Conservation (phyloP, 140 eudicot genomes). For the Flaveria floridana region DNA sequence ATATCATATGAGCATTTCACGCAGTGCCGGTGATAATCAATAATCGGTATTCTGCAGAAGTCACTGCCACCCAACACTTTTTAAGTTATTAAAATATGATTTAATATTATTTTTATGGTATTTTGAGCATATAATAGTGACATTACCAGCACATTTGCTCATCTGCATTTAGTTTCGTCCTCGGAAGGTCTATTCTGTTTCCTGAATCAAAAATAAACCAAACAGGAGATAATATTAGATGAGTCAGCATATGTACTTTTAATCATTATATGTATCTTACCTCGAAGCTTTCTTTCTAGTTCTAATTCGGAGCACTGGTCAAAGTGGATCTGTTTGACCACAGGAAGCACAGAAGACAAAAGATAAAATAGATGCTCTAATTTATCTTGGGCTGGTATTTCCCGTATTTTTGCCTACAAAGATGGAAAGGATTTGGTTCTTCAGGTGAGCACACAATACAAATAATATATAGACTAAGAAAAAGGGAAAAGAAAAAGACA, state of each 20-base stretch:
- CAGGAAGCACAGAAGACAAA: conserved; percentile 84
- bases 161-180: conserved; percentile 81
- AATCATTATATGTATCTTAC: conserved; percentile 40
- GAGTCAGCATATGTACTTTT: not conserved
- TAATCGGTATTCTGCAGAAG: conserved; percentile 82
- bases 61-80: conserved; percentile 55
- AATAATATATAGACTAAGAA: not conserved
- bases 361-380: conserved; percentile 82
- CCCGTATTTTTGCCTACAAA: conserved; percentile 73
- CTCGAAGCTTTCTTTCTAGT: conserved; percentile 77
- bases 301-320: conserved; percentile 87
- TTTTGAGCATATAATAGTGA: conserved; percentile 5
- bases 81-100: not conserved
- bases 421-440: conserved; percentile 10
- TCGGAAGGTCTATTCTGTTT: conserved; percentile 66
- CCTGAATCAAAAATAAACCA: conserved; percentile 47
- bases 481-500: not conserved
- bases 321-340: conserved; percentile 70
- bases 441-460: conserved; percentile 13
- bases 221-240: conserved; percentile 9
- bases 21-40: conserved; percentile 96
- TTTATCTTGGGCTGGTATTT: conserved; percentile 79
- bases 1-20: conserved; percentile 80
- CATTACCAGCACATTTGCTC: conserved; percentile 98
- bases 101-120: conserved; percentile 9